Evolutionary conservation across 352 stramenopile species (phyloP), one percentile per base, ranked within the genome.

Genomic region (Globisporangium spiculum): DNA sequence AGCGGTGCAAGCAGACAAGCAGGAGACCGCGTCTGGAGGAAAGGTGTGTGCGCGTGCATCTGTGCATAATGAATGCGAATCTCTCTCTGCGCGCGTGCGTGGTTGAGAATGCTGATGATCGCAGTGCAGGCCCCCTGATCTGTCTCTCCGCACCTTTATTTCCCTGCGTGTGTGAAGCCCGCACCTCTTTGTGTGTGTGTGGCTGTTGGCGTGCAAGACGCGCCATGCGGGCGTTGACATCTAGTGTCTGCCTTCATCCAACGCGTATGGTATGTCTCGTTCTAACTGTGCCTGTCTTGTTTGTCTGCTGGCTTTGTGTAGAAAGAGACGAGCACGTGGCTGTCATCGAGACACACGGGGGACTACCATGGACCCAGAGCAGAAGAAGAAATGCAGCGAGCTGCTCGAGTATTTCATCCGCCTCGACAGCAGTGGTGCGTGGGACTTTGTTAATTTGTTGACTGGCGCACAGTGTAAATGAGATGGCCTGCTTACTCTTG

Each of bases 321-420:
- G 20, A 36, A 14, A 54, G 41, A 50, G 41, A 22, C 16, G 18
- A n/a, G 14, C 12, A 16, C 1, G 22, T 7, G 6, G 52, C 10
- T 14, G 26, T 20, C n/a, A 50, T 22, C 5, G 44, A 48, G 3
- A 53, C 24, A n/a, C 26, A 53, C 24, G 0, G 36, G 4, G 36
- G 34, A 26, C 18, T 9, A 50, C 27, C 0, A 94, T 96, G 88
- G 86, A 96, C 54, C 62, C 84, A 6, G 88, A 94, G 41, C 84
- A 80, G 68, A 91, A 86, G 77, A 90, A 90, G 71, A 92, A 93
- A 63, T 96, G 88, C 77, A 75, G 61, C 34, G 88, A 96, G 48
- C 67, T 94, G 59, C 76, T 93, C 34, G 88, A 96, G 67, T 76
- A 90, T 63, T 93, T 96, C 64, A 79, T 94, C 59, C 90, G 92